Evolutionary conservation across 495 filamentous ascomycete genomes (phyloP).

Genomic region (Niebla homalea): DNA sequence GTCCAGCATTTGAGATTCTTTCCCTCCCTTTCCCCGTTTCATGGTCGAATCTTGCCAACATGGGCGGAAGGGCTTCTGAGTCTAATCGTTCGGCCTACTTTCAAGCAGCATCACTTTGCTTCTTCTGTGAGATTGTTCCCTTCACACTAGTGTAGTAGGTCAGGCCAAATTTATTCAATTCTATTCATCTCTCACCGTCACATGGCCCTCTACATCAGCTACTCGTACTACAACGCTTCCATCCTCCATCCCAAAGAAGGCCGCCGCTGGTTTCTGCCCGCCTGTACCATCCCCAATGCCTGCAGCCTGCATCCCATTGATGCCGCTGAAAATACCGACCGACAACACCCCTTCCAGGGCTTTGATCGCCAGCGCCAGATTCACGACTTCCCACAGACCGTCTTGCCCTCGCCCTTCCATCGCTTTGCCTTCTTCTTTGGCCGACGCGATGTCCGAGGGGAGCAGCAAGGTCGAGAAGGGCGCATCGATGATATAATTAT

Average conservation of each 20-base stretch:
- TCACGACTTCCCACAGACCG: constrained; percentile 66
- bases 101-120: too few relatives aligned
- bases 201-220: constrained; percentile 17
- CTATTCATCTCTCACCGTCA: background rate
- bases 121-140: too few relatives aligned
- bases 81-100: background rate
- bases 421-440: constrained; percentile 15
- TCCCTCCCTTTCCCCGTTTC: too few relatives aligned
- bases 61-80: background rate
- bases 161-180: background rate
- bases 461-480: constrained; percentile 63
- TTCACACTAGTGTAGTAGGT: too few relatives aligned
- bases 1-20: background rate
- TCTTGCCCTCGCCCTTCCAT: constrained; percentile 34
- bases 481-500: constrained; percentile 86
- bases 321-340: constrained; percentile 77
- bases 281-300: constrained; percentile 42
- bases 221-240: constrained; percentile 47
- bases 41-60: too few relatives aligned
- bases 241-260: constrained; percentile 87
- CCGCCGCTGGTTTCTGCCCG: constrained; percentile 82
- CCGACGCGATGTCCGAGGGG: constrained; percentile 37
- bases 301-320: constrained; percentile 55
- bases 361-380: constrained; percentile 59
- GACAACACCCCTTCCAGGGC: constrained; percentile 77